These are phyloP conservation scores for Chloranthus sessilifolius DNA, from an alignment of 164 flowering plant genomes.

Conservation along the genomic window DNA sequence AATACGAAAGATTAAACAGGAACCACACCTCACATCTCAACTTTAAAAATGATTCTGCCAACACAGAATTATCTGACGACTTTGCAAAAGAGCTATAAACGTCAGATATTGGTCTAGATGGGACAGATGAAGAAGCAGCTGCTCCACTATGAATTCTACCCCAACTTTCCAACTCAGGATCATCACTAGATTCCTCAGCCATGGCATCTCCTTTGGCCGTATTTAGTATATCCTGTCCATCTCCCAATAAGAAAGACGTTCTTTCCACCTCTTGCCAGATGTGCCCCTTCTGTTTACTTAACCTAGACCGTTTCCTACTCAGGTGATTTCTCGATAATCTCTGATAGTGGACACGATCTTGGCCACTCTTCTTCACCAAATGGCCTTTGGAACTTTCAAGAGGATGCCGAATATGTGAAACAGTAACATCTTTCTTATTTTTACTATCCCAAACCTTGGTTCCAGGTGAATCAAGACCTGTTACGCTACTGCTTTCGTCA, in stretches of 20 bases:
- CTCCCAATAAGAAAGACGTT: conserved; percentile 75
- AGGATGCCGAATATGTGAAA: conserved; percentile 79
- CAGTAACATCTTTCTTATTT: conserved; percentile 51
- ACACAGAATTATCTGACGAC: conserved; percentile 34
- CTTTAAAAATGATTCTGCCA: conserved; percentile 73
- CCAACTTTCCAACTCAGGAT: conserved; percentile 56
- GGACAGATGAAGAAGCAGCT: conserved; percentile 67
- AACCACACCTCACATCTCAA: conserved; percentile 88
- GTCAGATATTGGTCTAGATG: conserved; percentile 34
- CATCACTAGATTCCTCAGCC: conserved; percentile 69
- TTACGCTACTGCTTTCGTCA: conserved; percentile 58
- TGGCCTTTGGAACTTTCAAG: conserved; percentile 67
- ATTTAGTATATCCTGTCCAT: conserved; percentile 71
- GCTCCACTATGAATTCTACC: conserved; percentile 69
- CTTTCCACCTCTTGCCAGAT: conserved; percentile 91
- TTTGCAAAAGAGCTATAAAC: conserved; percentile 29
- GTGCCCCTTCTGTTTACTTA: conserved; percentile 37
- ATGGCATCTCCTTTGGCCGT: conserved; percentile 33
- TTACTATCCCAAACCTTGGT: conserved; percentile 95
- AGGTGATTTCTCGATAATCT: conserved; percentile 35
- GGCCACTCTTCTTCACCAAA: conserved; percentile 36
- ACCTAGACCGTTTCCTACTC: conserved; percentile 60
- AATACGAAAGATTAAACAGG: not conserved
- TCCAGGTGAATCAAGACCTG: conserved; percentile 89
- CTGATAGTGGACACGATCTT: conserved; percentile 35